Conservation (phyloP, 192 early-diverging fungal species). For the Linnemannia hyalina region DNA sequence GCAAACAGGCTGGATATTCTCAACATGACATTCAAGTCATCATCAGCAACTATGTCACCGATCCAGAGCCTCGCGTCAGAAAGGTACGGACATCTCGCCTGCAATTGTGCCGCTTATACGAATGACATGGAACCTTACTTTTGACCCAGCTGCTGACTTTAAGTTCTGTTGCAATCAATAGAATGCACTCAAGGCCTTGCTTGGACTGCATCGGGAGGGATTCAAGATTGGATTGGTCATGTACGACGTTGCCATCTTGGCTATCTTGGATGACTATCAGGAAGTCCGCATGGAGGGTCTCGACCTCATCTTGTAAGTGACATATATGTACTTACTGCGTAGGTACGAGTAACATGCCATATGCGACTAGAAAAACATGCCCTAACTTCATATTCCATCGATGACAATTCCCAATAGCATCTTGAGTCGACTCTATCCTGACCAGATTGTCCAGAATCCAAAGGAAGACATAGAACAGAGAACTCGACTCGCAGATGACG, state of each 20-base stretch:
- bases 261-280: slow-evolving; percentile 78
- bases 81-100: slow-evolving; percentile 51
- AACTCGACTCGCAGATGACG: slow-evolving; percentile 74
- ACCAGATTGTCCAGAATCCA: slow-evolving; percentile 56
- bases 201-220: slow-evolving; percentile 62
- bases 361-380: too few species aligned
- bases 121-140: background rate
- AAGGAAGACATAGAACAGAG: slow-evolving; percentile 15
- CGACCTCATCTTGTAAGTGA: slow-evolving; percentile 72
- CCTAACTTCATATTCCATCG: too few species aligned
- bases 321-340: background rate
- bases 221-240: slow-evolving; percentile 62
- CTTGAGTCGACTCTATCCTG: slow-evolving; percentile 64
- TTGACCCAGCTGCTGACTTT: background rate
- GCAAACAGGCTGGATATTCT: slow-evolving; percentile 23
- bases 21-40: slow-evolving; percentile 61
- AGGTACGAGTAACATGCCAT: background rate
- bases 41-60: slow-evolving; percentile 62
- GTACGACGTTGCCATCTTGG: slow-evolving; percentile 74
- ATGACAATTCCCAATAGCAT: slow-evolving; percentile 29
- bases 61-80: slow-evolving; percentile 66
- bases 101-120: background rate
- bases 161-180: slow-evolving; percentile 11
- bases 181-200: slow-evolving; percentile 62
- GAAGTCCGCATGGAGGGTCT: slow-evolving; percentile 79